Percentiles rank a stretch among this genome's conserved stretches.
Conservation (phyloP, 1,139 yeast genomes). For the Lodderomyces metapsilosis region DNA sequence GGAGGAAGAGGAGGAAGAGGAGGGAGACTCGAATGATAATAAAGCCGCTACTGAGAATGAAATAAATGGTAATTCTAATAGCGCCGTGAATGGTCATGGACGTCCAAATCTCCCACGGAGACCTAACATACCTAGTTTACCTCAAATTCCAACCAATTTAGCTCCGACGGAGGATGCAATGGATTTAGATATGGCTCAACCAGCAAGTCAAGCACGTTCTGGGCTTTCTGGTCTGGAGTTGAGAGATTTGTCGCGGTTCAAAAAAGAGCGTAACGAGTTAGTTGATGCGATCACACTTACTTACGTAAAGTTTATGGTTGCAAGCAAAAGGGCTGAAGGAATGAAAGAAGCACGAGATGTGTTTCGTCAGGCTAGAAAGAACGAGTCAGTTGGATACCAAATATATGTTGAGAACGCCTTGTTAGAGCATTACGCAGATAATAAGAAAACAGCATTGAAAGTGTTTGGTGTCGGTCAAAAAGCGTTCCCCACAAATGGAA, state of each 20-base stretch:
- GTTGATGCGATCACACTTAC: constrained; percentile 46
- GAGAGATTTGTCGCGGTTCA: constrained; percentile 11
- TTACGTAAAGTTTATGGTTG: constrained; percentile 58
- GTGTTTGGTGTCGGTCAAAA: constrained; percentile 77
- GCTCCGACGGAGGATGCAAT: background rate
- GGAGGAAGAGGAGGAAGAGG: constrained; percentile 18
- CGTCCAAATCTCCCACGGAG: background rate
- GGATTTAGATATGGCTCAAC: background rate
- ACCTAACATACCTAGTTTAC: constrained; percentile 5
- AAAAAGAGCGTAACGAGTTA: constrained; percentile 20
- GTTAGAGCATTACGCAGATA: constrained; percentile 71
- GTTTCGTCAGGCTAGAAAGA: constrained; percentile 58
- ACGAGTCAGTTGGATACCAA: constrained; percentile 61
- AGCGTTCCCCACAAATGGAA: constrained; percentile 50
- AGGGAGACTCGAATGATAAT: too few species aligned
- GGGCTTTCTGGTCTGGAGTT: constrained; percentile 13
- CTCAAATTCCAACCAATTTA: constrained; percentile 3
- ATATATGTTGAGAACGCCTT: constrained; percentile 80
- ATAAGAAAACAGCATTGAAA: constrained; percentile 68
- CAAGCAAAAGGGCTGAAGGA: constrained; percentile 60
- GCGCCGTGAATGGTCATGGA: constrained; percentile 1
- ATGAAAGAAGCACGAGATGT: constrained; percentile 71
- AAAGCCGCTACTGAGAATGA: background rate
- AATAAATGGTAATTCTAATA: background rate
- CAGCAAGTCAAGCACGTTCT: background rate